phyloP scores from a whole-genome alignment of 129 eudicot genomes.

The carrot (Daucus carota) region DH1_v3.0 NC_030388.2:12384001-12384500 shows the following conservation, averaged over 20 bases:
- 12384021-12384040: neutral
- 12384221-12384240: neutral
- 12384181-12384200: neutral
- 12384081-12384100: neutral
- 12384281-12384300: neutral
- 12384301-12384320: neutral
- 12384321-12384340: neutral
- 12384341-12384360: neutral
- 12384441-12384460: too few species aligned
- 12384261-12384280: neutral
- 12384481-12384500: neutral
- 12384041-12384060: neutral
- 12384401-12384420: too few species aligned
- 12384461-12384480: neutral
- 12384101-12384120: neutral
- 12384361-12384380: neutral
- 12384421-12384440: too few species aligned
- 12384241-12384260: neutral
- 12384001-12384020: neutral
- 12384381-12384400: too few species aligned
- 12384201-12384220: neutral
- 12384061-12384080: neutral
- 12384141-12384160: neutral
- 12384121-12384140: neutral
- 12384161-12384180: neutral